phyloP scores from a whole-genome alignment of 306 rosid species.

The Medicago lupulina region DNA sequence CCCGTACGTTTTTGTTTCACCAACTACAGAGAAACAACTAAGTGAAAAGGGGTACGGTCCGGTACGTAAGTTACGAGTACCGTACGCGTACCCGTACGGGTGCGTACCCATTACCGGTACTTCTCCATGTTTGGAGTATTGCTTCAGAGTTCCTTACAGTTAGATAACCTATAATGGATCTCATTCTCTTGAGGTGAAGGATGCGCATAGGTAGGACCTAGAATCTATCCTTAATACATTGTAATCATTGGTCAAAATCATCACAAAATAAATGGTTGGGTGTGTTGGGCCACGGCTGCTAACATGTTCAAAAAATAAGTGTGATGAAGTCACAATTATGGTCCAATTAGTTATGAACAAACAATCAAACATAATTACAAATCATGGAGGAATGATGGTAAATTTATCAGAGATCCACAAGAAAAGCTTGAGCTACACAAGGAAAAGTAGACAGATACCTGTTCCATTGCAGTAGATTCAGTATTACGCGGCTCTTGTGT shows the following conservation, averaged over 20 bases:
- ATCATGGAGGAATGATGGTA: background rate
- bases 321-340: background rate
- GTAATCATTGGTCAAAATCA: background rate
- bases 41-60: no score
- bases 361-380: background rate
- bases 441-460: slow-evolving; percentile 53
- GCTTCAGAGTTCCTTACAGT: no score
- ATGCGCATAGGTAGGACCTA: background rate
- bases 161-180: slow-evolving; percentile 6
- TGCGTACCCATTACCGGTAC: no score
- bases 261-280: background rate
- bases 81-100: no score
- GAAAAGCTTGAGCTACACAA: background rate
- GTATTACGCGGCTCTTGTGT: slow-evolving; percentile 52
- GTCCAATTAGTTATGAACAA: background rate
- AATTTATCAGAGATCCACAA: slow-evolving; percentile 10
- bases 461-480: slow-evolving; percentile 74
- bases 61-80: no score
- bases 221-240: background rate
- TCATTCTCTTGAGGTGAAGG: background rate
- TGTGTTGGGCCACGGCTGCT: background rate
- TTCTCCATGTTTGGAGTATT: no score
- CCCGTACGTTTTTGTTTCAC: no score
- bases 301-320: background rate
- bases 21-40: no score